Evolutionary conservation across 768 basidiomycete genomes (phyloP).

Genomic region (Mycena vitilis): DNA sequence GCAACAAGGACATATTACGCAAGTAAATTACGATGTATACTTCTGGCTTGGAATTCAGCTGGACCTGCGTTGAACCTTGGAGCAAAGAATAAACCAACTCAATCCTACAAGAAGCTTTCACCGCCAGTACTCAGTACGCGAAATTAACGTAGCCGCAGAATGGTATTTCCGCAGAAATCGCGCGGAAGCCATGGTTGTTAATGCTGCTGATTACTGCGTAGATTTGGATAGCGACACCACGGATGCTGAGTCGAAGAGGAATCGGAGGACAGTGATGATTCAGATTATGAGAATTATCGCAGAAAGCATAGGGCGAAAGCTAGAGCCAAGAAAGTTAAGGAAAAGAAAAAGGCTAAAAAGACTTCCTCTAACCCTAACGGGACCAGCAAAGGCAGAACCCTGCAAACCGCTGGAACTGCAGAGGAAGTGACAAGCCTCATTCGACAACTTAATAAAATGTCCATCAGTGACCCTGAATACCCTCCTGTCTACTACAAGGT

Average conservation of each 20-base stretch:
- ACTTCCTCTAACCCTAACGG: neutral
- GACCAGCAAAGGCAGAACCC: too few relatives aligned
- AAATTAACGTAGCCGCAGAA: constrained; percentile 14
- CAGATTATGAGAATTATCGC: too few relatives aligned
- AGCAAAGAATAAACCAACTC: neutral
- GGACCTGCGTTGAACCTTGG: neutral
- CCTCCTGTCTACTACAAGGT: too few relatives aligned
- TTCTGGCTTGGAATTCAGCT: constrained; percentile 27
- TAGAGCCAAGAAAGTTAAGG: too few relatives aligned
- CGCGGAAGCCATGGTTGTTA: constrained; percentile 12
- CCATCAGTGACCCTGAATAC: too few relatives aligned
- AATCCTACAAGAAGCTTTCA: neutral
- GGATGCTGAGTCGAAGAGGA: constrained; percentile 4
- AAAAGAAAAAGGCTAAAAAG: too few relatives aligned
- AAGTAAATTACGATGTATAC: constrained; percentile 2
- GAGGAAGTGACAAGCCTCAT: too few relatives aligned
- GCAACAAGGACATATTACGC: constrained; percentile 1
- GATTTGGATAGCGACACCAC: constrained; percentile 3
- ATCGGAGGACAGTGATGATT: neutral
- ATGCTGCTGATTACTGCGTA: too few relatives aligned
- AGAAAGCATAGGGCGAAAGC: too few relatives aligned
- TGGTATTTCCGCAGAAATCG: constrained; percentile 16
- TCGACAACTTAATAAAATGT: too few relatives aligned
- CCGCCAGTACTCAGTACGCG: neutral
- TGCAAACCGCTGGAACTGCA: too few relatives aligned